phyloP scores from a whole-genome alignment of 2,329 filamentous ascomycete species.

The Tolypocladium ovalisporum region DNA sequence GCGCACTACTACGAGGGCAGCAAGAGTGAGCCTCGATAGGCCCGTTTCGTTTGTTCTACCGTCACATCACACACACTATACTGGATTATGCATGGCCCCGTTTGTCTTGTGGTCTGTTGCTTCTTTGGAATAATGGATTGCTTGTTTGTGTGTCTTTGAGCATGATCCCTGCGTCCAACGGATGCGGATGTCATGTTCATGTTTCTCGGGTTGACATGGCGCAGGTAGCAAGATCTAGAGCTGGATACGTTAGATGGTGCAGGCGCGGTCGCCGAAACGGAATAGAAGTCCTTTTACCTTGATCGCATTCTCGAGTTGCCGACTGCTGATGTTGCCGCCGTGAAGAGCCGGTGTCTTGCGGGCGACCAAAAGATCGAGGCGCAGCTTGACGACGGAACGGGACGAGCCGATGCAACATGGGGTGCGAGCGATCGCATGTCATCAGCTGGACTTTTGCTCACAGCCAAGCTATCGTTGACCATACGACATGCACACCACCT shows the following conservation, averaged over 20 bases:
- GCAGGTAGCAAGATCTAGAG: slow-evolving; percentile 18
- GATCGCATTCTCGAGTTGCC: background rate
- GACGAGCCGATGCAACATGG: background rate
- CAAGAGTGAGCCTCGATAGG: slow-evolving; percentile 33
- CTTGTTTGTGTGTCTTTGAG: background rate
- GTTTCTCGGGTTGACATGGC: slow-evolving; percentile 10
- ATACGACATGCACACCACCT: background rate
- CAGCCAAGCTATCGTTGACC: background rate
- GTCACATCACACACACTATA: background rate
- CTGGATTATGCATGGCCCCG: background rate
- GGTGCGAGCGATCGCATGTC: background rate
- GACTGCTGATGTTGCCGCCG: background rate
- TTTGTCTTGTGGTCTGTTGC: background rate
- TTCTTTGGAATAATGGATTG: background rate
- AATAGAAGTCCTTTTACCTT: background rate
- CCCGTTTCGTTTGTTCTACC: slow-evolving; percentile 2
- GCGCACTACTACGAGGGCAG: slow-evolving; percentile 74
- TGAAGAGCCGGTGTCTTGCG: background rate
- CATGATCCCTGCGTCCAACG: background rate
- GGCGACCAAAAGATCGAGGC: background rate
- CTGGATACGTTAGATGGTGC: slow-evolving; percentile 2
- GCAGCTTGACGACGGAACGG: background rate
- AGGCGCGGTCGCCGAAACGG: background rate
- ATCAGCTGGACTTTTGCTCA: background rate
- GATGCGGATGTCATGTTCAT: background rate